Conservation (phyloP, 768 basidiomycete species). For the Galerina sulciceps region DNA sequence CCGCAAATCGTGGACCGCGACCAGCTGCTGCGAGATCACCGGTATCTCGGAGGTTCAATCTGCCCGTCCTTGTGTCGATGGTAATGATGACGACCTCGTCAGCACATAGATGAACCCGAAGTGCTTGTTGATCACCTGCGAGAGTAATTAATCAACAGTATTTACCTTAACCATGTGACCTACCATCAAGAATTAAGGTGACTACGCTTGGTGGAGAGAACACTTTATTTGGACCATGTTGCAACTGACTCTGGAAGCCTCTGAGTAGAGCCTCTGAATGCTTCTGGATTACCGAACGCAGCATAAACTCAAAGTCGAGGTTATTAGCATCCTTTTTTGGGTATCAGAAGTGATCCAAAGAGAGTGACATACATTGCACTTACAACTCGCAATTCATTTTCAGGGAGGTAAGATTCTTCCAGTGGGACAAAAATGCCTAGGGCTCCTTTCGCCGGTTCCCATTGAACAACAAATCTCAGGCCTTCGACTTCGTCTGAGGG, state of each 20-base stretch:
- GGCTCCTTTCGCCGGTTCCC: conserved; percentile 76
- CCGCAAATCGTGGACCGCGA: conserved; percentile 66
- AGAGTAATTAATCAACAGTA: background rate
- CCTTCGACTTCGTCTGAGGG: conserved; percentile 81
- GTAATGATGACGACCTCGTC: conserved; percentile 78
- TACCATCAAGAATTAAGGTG: conserved; percentile 59
- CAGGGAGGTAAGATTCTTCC: conserved; percentile 46
- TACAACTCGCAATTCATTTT: conserved; percentile 59
- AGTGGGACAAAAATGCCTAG: conserved; percentile 61
- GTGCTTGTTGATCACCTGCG: conserved; percentile 56
- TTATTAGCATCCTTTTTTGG: conserved; percentile 61
- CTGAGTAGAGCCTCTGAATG: conserved; percentile 70
- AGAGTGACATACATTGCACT: conserved; percentile 28
- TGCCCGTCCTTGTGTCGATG: conserved; percentile 81
- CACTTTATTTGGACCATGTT: conserved; percentile 53
- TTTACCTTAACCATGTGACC: conserved; percentile 9
- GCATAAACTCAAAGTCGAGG: conserved; percentile 75
- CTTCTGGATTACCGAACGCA: conserved; percentile 62
- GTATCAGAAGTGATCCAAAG: conserved; percentile 1
- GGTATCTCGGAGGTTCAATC: conserved; percentile 77
- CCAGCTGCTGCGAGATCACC: conserved; percentile 80
- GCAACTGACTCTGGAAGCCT: conserved; percentile 59
- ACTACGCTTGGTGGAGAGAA: conserved; percentile 70
- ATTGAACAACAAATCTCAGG: conserved; percentile 68
- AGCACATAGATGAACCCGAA: conserved; percentile 74